phyloP scores from a whole-genome alignment of 108 stramenopile species.

The Pinguiococcus pyrenoidosus region DNA sequence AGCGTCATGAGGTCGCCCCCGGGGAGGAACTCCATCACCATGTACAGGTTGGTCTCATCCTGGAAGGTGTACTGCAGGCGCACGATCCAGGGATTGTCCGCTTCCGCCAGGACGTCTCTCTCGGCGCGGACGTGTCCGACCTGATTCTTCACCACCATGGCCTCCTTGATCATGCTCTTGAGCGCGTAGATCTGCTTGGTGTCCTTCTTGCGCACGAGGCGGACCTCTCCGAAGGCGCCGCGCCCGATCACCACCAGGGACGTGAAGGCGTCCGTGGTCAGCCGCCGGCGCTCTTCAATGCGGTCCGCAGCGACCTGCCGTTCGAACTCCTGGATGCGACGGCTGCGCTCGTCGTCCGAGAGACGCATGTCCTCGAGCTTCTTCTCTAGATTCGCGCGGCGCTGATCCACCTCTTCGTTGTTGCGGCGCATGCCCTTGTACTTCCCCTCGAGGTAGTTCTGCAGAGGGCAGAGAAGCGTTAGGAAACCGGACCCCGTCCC shows the following conservation, averaged over 20 bases:
- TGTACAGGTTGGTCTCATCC: constrained; percentile 38
- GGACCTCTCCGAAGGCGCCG: constrained; percentile 38
- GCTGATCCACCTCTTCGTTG: constrained; percentile 21
- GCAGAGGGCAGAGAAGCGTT: no score
- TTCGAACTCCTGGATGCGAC: constrained; percentile 14
- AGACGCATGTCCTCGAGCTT: constrained; percentile 11
- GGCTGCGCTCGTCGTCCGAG: background rate
- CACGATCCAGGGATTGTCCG: constrained; percentile 87
- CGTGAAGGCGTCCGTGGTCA: constrained; percentile 35
- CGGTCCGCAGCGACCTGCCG: constrained; percentile 16
- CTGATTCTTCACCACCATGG: constrained; percentile 99
- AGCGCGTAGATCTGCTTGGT: constrained; percentile 69
- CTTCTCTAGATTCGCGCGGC: constrained; percentile 21
- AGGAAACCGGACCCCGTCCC: no score
- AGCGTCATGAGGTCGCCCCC: constrained; percentile 99
- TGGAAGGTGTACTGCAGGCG: constrained; percentile 87
- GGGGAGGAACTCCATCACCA: constrained; percentile 91
- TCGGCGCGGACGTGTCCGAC: constrained; percentile 95
- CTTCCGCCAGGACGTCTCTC: constrained; percentile 75
- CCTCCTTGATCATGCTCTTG: constrained; percentile 98
- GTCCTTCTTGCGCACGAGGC: constrained; percentile 11
- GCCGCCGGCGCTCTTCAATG: constrained; percentile 23
- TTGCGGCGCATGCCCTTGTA: constrained; percentile 20
- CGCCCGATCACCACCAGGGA: constrained; percentile 36
- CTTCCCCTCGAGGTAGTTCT: constrained; percentile 24